Conservation (phyloP, 2,329 filamentous ascomycete species). For the Ceratocystis cacaofunesta region DNA sequence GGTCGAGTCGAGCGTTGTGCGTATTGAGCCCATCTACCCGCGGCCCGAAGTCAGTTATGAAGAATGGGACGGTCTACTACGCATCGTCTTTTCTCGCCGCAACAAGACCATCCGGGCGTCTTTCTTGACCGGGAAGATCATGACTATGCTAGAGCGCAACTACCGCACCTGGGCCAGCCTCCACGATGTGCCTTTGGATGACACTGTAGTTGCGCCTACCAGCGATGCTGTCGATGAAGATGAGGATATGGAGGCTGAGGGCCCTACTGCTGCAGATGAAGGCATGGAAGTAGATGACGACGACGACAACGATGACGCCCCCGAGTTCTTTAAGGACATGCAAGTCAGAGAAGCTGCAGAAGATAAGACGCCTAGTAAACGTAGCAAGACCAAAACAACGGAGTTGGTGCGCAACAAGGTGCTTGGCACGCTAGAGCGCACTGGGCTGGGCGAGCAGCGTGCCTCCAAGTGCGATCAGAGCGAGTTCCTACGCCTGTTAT, state of each 20-base stretch:
- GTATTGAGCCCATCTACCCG: constrained; percentile 69
- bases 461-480: constrained; percentile 82
- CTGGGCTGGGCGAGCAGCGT: constrained; percentile 64
- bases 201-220: constrained; percentile 29
- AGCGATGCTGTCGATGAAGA: constrained; percentile 28
- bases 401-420: constrained; percentile 80
- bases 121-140: constrained; percentile 66
- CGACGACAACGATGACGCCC: constrained; percentile 54
- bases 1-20: constrained; percentile 81
- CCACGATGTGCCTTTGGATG: constrained; percentile 66
- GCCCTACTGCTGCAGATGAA: constrained; percentile 22
- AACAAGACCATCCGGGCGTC: constrained; percentile 78
- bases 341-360: constrained; percentile 25
- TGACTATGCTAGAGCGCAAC: constrained; percentile 71
- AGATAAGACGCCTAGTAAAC: constrained; percentile 49
- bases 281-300: constrained; percentile 35
- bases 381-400: constrained; percentile 64
- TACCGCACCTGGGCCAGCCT: constrained; percentile 83
- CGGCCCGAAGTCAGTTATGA: constrained; percentile 81
- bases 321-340: constrained; percentile 66
- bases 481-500: constrained; percentile 70
- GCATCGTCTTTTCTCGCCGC: constrained; percentile 58
- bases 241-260: constrained; percentile 19
- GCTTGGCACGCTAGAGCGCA: constrained; percentile 67
- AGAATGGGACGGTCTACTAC: constrained; percentile 83